Percentiles rank a stretch among this genome's conserved stretches.
phyloP scores from a whole-genome alignment of 306 rosid genomes.

The Castanea mollissima region DNA sequence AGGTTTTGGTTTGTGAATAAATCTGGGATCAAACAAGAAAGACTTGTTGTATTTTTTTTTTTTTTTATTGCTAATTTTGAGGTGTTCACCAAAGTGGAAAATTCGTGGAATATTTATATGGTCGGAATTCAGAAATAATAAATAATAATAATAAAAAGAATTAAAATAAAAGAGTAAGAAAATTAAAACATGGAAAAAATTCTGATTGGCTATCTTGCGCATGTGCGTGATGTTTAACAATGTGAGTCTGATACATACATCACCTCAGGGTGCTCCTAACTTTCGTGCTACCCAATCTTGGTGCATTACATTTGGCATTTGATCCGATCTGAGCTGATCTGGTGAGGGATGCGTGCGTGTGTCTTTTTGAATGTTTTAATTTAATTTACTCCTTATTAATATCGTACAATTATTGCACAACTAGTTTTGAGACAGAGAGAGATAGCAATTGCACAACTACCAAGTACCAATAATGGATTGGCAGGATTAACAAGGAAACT shows the following conservation, averaged over 20 bases:
- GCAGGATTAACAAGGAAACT: not conserved
- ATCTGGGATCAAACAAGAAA: constrained; percentile 44
- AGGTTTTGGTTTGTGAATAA: constrained; percentile 26
- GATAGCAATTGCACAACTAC: not conserved
- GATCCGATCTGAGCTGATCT: not conserved
- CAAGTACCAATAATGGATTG: not conserved
- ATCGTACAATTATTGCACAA: not conserved
- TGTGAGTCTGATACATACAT: not conserved
- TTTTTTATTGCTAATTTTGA: constrained; percentile 28
- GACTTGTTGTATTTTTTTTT: not conserved
- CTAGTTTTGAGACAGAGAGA: not conserved
- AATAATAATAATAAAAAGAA: not conserved
- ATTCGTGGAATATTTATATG: constrained; percentile 36
- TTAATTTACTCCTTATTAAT: not conserved
- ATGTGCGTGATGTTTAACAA: constrained; percentile 22
- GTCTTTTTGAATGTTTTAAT: not conserved
- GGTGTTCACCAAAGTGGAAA: constrained; percentile 27
- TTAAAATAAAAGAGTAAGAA: not conserved
- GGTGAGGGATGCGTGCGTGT: not conserved
- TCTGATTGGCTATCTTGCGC: constrained; percentile 18
- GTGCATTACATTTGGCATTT: constrained; percentile 28
- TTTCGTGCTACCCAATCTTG: constrained; percentile 11
- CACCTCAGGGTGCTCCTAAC: not conserved
- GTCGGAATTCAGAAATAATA: not conserved
- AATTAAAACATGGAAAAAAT: constrained; percentile 10